Percentiles rank a stretch among this genome's conserved stretches.
Evolutionary conservation across 2,329 filamentous ascomycete genomes (phyloP).

Genomic region (Penicillium crustosum): DNA sequence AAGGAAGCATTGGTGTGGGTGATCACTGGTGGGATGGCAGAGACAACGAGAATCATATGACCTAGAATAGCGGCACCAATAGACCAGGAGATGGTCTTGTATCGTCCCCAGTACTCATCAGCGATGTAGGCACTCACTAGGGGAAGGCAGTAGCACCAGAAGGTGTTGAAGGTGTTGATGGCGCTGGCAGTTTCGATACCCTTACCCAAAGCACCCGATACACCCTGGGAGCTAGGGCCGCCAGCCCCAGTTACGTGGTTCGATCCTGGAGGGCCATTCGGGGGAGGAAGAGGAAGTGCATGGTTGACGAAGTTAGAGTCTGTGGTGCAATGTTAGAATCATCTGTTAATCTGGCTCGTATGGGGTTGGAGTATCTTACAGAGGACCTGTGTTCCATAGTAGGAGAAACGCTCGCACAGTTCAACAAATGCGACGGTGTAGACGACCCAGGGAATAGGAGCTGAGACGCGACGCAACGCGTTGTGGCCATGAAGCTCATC

Average conservation of each 20-base stretch:
- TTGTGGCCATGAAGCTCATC: not conserved
- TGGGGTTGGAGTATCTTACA: not conserved
- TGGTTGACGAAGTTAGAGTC: slow-evolving; percentile 1
- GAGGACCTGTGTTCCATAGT: slow-evolving; percentile 61
- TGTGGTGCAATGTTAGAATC: not conserved
- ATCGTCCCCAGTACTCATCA: slow-evolving; percentile 69
- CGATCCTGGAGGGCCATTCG: not conserved
- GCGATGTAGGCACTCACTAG: slow-evolving; percentile 63
- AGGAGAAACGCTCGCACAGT: slow-evolving; percentile 73
- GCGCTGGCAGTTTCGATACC: slow-evolving; percentile 55
- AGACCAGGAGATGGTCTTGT: slow-evolving; percentile 69
- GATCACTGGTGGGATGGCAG: not conserved
- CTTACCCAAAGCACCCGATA: slow-evolving; percentile 30
- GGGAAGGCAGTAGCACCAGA: slow-evolving; percentile 64
- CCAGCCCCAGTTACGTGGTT: not conserved
- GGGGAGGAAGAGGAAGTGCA: not conserved
- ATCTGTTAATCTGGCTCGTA: not conserved
- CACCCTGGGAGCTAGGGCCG: not conserved
- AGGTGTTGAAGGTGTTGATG: slow-evolving; percentile 57
- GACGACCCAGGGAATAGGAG: slow-evolving; percentile 60
- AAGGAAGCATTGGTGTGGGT: not conserved
- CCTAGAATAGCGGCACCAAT: slow-evolving; percentile 64
- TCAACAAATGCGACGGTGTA: slow-evolving; percentile 72
- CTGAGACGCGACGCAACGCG: slow-evolving; percentile 32
- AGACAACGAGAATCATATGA: not conserved